Conservation (phyloP, 257 asterid genomes). For the Ilex asprella region DNA sequence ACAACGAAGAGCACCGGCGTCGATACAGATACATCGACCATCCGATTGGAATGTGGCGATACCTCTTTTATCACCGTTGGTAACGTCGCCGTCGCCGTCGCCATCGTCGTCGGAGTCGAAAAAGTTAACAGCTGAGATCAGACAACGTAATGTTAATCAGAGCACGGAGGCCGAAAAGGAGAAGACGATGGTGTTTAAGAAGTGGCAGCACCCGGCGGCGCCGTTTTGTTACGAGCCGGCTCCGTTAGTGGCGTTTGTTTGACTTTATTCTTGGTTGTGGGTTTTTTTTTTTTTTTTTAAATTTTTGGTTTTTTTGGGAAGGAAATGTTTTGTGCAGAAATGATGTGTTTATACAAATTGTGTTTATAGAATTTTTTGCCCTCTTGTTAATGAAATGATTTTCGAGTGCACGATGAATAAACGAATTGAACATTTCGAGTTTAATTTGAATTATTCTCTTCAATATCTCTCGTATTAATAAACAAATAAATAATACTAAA, state of each 20-base stretch:
- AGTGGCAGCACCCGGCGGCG: conserved; percentile 72
- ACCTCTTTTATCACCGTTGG: conserved; percentile 22
- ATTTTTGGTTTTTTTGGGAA: no score
- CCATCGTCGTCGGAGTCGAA: background rate
- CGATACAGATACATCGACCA: conserved; percentile 15
- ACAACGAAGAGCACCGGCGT: conserved; percentile 15
- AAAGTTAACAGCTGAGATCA: background rate
- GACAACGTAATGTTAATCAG: no score
- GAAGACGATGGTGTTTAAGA: conserved; percentile 30
- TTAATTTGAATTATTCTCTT: no score
- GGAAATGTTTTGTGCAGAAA: no score
- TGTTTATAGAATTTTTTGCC: no score
- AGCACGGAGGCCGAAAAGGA: conserved; percentile 18
- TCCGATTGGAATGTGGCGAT: conserved; percentile 18
- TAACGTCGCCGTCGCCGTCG: conserved; percentile 17
- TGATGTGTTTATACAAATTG: no score
- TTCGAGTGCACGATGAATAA: no score
- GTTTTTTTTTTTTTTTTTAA: background rate
- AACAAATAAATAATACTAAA: no score
- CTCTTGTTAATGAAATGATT: no score
- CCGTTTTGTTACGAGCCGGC: conserved; percentile 52
- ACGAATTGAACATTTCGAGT: no score
- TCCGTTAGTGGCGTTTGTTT: conserved; percentile 41
- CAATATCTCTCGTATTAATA: no score
- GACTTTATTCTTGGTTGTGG: conserved; percentile 4